A percentile compares a stretch with the other conserved stretches of the same genome.
These are phyloP conservation scores for Hemileccinum impolitum DNA, from an alignment of 768 basidiomycete genomes.

Conservation along the genomic window DNA sequence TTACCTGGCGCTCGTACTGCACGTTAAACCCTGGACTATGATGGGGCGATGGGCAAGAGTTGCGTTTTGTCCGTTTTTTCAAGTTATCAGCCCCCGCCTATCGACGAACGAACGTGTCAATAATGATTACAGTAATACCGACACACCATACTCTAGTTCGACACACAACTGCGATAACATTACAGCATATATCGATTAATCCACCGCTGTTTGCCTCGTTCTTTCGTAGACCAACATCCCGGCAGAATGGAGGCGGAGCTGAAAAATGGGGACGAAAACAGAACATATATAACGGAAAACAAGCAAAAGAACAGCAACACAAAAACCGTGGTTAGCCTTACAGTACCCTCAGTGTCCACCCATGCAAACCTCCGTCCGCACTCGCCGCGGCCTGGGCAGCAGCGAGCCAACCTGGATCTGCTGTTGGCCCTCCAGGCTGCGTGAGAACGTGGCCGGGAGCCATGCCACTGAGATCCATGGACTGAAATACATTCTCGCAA, in stretches of 20 bases:
- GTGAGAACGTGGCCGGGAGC: conserved; percentile 42
- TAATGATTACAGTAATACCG: conserved; percentile 5
- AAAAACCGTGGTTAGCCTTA: conserved; percentile 35
- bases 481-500: conserved; percentile 76
- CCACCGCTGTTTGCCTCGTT: conserved; percentile 10
- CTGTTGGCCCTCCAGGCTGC: conserved; percentile 40
- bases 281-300: conserved; percentile 27
- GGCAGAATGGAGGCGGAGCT: conserved; percentile 1
- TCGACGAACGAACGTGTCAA: conserved; percentile 32
- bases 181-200: conserved; percentile 26
- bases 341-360: conserved; percentile 80
- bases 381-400: conserved; percentile 68
- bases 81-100: no score
- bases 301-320: conserved; percentile 25
- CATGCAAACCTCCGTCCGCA: conserved; percentile 63
- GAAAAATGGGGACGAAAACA: conserved; percentile 17
- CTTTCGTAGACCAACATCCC: conserved; percentile 13
- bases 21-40: conserved; percentile 7
- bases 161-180: conserved; percentile 21
- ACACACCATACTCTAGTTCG: conserved; percentile 1
- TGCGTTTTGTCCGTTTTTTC: conserved; percentile 9
- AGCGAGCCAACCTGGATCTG: conserved; percentile 69
- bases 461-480: conserved; percentile 58
- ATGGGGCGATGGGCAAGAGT: conserved; percentile 7
- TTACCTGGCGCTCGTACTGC: conserved; percentile 17